Percentiles rank a stretch among this genome's conserved stretches.
phyloP scores from a whole-genome alignment of 768 basidiomycete species.

The Clavaria fumosa region DNA sequence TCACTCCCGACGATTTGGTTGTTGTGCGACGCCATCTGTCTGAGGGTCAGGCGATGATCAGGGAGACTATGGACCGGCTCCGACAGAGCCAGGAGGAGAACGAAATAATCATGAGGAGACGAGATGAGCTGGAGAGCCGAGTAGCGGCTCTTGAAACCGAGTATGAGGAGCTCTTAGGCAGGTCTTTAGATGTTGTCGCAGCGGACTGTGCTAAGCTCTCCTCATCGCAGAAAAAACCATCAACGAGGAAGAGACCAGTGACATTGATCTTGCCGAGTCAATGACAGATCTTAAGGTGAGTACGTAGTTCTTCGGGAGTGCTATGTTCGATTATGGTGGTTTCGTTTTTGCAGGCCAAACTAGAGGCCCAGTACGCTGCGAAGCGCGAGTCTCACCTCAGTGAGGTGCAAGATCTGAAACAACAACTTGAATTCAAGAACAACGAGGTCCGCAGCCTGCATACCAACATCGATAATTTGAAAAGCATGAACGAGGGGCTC shows the following conservation, averaged over 20 bases:
- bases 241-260: conserved; percentile 73
- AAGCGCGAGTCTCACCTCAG: conserved; percentile 80
- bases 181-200: conserved; percentile 15
- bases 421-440: conserved; percentile 72
- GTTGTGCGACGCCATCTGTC: conserved; percentile 76
- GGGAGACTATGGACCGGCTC: conserved; percentile 82
- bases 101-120: conserved; percentile 64
- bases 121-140: conserved; percentile 79
- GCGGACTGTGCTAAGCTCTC: conserved; percentile 1
- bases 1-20: conserved; percentile 65
- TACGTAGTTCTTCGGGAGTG: too few relatives aligned
- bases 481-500: conserved; percentile 93
- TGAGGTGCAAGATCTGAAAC: conserved; percentile 76
- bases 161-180: conserved; percentile 93
- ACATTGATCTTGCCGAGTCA: conserved; percentile 68
- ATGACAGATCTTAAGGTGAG: conserved; percentile 81
- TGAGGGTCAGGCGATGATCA: conserved; percentile 72
- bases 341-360: conserved; percentile 83
- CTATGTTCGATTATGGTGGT: too few relatives aligned
- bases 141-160: conserved; percentile 74
- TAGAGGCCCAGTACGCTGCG: conserved; percentile 85
- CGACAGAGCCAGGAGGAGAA: conserved; percentile 87
- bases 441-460: conserved; percentile 78
- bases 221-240: conserved; percentile 68
- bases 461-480: conserved; percentile 79